phyloP scores from a whole-genome alignment of 164 flowering plant genomes.

The Warburgia ugandensis region DNA sequence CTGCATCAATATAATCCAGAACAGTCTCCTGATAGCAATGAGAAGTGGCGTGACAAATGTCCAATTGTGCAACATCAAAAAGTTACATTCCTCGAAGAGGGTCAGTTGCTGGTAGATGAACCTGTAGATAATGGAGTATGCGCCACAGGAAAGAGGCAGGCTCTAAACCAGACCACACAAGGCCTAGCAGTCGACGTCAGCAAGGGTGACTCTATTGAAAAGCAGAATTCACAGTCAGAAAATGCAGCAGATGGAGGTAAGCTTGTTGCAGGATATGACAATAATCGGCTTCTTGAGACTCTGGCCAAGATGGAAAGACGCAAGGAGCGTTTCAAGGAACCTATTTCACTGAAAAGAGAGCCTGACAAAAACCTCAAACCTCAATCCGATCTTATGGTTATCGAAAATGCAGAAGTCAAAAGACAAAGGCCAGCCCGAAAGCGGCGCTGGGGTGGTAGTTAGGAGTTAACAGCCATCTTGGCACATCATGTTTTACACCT shows the following conservation, averaged over 20 bases:
- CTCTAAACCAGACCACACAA: slow-evolving; percentile 9
- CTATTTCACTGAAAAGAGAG: slow-evolving; percentile 30
- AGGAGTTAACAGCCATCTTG: too few species aligned
- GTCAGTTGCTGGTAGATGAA: slow-evolving; percentile 35
- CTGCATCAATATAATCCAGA: slow-evolving; percentile 4
- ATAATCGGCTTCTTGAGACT: slow-evolving; percentile 40
- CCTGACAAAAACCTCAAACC: slow-evolving; percentile 17
- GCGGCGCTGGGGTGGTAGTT: background rate
- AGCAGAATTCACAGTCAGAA: slow-evolving; percentile 5
- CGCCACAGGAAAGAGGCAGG: slow-evolving; percentile 5
- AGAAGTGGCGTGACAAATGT: slow-evolving; percentile 20
- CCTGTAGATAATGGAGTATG: slow-evolving; percentile 1
- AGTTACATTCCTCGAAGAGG: slow-evolving; percentile 39
- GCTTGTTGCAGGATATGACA: slow-evolving; percentile 18
- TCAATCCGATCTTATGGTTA: slow-evolving; percentile 16
- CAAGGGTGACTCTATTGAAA: slow-evolving; percentile 5
- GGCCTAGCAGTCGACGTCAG: background rate
- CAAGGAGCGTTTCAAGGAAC: slow-evolving; percentile 61
- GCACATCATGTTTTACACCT: too few species aligned
- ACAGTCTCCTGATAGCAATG: slow-evolving; percentile 7
- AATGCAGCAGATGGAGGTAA: slow-evolving; percentile 13
- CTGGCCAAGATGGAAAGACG: slow-evolving; percentile 68
- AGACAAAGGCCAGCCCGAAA: slow-evolving; percentile 14
- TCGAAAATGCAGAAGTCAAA: slow-evolving; percentile 21
- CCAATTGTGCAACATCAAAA: slow-evolving; percentile 14